Evolutionary conservation across 257 asterid species (phyloP), one percentile per base, ranked within the genome.

Genomic region (Solanum appendiculatum): DNA sequence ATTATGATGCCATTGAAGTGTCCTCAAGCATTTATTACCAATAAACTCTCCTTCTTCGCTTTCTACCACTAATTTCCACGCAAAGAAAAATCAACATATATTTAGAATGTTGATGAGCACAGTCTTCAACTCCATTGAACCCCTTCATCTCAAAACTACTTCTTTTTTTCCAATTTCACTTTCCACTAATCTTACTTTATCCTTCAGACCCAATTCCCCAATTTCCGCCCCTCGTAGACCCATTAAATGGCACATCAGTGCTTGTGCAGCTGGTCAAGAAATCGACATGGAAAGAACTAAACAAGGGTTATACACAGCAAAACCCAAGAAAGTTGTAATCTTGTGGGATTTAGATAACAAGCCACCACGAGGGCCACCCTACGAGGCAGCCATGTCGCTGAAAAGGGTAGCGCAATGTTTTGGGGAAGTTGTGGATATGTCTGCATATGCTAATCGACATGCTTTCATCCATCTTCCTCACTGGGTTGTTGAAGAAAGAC

Each of bases 261-360:
- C 94, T 89, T 89, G 91, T 88, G 68, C 89, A 2, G 82, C 94
- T 51, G 90, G 88, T 88, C 89, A 73, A n/a, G 98, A 96, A 31
- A 96, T 96, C 92, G 99, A 95, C 85, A 96, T 96, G 99, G 93
- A 94, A 56, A 90, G 87, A 31, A 93, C 93, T 37, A 92, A 78
- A 46, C 95, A 91, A 48, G 99, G 99, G 6, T 78, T 86, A 23
- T 96, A 91, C 92, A 90, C 95, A 1, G 93, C 96, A 1, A 96
- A 93, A 86, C 90, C 96, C 27, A 93, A 95, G 87, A 94, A 94
- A 90, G 99, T 95, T 33, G 98, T 92, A 11, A 90, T 96, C 72
- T 85, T 96, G 23, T 96, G 99, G 99, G 99, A 96, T 86, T 82
- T 95, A 31, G 99, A 96, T 92, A 96, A 96, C 94, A 96, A 96